Base-by-base conservation (phyloP, 257 asterid genomes). In the Paulownia fortunei region DNA sequence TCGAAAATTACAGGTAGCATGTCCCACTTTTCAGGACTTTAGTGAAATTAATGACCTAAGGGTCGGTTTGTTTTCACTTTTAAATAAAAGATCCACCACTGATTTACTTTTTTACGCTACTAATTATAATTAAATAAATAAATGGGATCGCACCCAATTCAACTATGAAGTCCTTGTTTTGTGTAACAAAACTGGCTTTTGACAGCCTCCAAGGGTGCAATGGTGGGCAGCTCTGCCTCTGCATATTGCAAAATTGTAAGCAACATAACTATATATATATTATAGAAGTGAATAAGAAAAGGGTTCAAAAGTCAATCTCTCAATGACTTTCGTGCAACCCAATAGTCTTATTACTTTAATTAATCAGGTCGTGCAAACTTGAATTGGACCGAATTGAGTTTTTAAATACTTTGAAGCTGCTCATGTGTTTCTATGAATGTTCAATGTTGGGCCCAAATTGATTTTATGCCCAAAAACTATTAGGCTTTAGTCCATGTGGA, bases 131-230 rank as follows among this genome's bases (percentile, higher is more conserved):
- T 23, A 42, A 23, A 44, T 21, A 30, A 44, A 44, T 39, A 37
- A 1, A n/a, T 6, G 5, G 10, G 8, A 37, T 65, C 18, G 18
- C 56, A 68, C n/a, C n/a, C n/a, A 68, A 5, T 68, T 68, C 41
- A 68, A 15, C 59, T 42, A 34, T 34, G 24, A 23, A 56, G 9
- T 27, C 49, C 8, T 24, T 59, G 0, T 59, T 58, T 26, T 24
- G 66, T 59, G 66, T 11, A 19, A 18, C 58, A 24, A 44, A 44
- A 8, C 21, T 68, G 73, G 59, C 73, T 24, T 47, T 68, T 68
- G 41, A 68, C 59, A 68, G 12, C 41, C 74, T 19, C 42, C 41
- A 68, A 46, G 59, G 26, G 74, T 9, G 73, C 13, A 13, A 15
- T 61, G 1, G 1, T 63, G 49, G 13, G 15, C n/a, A n/a, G n/a